These are phyloP conservation scores for Primulina huaijiensis DNA, from an alignment of 257 asterid genomes.

Conservation along the genomic window DNA sequence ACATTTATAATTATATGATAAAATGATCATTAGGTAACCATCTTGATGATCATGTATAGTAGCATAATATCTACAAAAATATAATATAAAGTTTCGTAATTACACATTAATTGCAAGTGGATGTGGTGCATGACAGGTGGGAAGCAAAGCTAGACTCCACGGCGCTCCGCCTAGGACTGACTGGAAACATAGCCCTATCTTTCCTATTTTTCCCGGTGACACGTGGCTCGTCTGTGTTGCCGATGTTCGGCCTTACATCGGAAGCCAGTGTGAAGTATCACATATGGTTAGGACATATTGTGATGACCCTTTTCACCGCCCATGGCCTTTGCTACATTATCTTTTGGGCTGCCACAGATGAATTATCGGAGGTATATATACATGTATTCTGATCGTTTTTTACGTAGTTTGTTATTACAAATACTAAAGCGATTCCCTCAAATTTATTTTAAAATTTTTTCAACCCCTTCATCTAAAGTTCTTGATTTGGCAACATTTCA, in stretches of 20 bases:
- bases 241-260: slow-evolving; percentile 66
- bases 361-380: slow-evolving; percentile 40
- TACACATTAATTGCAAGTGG: not conserved
- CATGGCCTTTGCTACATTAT: slow-evolving; percentile 62
- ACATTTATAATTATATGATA: too few relatives aligned
- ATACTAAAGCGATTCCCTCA: too few relatives aligned
- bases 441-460: too few relatives aligned
- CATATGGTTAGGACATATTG: slow-evolving; percentile 82
- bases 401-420: too few relatives aligned
- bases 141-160: slow-evolving; percentile 50
- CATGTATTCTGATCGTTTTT: too few relatives aligned
- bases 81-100: not conserved
- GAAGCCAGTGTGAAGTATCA: slow-evolving; percentile 78
- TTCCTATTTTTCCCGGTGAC: slow-evolving; percentile 89
- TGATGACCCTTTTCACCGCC: slow-evolving; percentile 61
- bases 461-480: too few relatives aligned
- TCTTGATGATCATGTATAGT: too few relatives aligned
- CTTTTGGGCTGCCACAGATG: slow-evolving; percentile 53
- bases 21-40: too few relatives aligned
- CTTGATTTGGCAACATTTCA: too few relatives aligned
- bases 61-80: too few relatives aligned
- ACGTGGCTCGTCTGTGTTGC: slow-evolving; percentile 73
- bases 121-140: slow-evolving; percentile 51
- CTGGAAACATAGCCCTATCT: slow-evolving; percentile 54
- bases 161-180: slow-evolving; percentile 56